A percentile compares a stretch with the other conserved stretches of the same genome.
These are phyloP conservation scores for Saussurea involucrata DNA, from an alignment of 129 eudicot species.

Conservation along the genomic window DNA sequence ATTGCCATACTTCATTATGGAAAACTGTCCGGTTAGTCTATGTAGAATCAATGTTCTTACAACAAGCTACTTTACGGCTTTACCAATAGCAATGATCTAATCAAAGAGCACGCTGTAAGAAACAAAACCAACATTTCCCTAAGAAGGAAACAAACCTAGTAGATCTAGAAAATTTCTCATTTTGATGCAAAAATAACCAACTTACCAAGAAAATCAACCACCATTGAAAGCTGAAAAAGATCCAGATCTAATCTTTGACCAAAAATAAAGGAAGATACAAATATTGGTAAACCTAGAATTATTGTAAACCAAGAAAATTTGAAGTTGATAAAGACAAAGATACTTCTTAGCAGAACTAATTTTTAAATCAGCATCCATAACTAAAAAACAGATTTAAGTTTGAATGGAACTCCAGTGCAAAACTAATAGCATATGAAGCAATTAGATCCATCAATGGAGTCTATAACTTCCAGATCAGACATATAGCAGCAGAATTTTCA, in stretches of 20 bases:
- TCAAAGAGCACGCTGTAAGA: not conserved
- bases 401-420: not conserved
- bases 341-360: not conserved
- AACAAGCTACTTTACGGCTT: not conserved
- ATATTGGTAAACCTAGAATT: not conserved
- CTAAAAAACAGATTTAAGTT: not conserved
- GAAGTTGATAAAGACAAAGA: not conserved
- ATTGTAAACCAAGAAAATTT: not conserved
- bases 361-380: not conserved
- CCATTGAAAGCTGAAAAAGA: not conserved
- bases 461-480: not conserved
- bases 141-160: not conserved
- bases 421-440: not conserved
- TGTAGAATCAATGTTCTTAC: not conserved
- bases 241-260: not conserved
- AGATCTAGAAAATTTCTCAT: not conserved
- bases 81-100: constrained; percentile 2
- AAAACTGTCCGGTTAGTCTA: not conserved
- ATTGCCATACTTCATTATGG: not conserved
- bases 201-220: not conserved
- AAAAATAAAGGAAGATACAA: not conserved
- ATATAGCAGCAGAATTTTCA: not conserved
- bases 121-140: not conserved
- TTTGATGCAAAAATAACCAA: not conserved
- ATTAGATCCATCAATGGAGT: not conserved